Conservation (phyloP, 257 asterid genomes). For the Solanum chiquidenum region DNA sequence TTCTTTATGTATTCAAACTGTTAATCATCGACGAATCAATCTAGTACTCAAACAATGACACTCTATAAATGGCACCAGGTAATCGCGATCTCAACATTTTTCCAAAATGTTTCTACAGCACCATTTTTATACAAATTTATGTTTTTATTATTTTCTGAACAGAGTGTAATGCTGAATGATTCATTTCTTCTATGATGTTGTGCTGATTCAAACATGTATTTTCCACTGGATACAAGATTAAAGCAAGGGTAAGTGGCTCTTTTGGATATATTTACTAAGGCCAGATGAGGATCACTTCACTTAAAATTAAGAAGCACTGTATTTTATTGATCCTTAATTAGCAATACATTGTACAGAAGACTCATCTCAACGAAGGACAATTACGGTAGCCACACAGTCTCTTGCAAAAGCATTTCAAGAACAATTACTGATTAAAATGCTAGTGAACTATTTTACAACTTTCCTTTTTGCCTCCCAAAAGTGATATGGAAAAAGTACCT, state of each 20-base stretch:
- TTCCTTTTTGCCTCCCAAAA: background rate
- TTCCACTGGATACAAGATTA: background rate
- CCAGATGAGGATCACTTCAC: background rate
- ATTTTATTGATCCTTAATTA: background rate
- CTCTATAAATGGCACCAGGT: background rate
- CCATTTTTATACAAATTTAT: background rate
- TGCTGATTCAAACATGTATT: slow-evolving; percentile 10
- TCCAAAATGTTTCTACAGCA: background rate
- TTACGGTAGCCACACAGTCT: background rate
- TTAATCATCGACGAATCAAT: too few relatives aligned
- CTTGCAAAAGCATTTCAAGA: background rate
- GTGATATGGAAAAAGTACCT: background rate
- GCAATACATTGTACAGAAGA: background rate
- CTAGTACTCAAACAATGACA: background rate
- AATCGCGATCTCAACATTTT: background rate
- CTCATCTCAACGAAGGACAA: background rate
- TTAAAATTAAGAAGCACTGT: background rate
- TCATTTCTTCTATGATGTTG: slow-evolving; percentile 9
- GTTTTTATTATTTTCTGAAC: background rate
- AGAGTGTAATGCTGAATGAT: slow-evolving; percentile 18
- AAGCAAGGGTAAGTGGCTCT: background rate
- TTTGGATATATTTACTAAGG: background rate
- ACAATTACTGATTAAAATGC: background rate
- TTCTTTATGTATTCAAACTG: background rate
- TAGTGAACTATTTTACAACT: background rate